These are phyloP conservation scores for Endoconidiophora polonica DNA, from an alignment of 2,329 filamentous ascomycete species.

Conservation along the genomic window DNA sequence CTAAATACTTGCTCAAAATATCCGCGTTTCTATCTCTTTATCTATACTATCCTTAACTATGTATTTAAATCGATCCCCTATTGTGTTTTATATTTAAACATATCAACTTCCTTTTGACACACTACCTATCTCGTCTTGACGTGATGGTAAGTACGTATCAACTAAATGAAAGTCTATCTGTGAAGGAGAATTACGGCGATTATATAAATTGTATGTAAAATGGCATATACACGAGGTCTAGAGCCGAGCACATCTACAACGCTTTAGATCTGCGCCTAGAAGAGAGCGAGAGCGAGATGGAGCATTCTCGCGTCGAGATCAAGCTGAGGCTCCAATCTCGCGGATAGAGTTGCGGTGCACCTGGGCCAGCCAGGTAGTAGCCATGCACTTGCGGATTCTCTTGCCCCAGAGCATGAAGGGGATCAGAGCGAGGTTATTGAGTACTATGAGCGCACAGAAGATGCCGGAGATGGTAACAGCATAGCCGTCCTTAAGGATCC, in stretches of 20 bases:
- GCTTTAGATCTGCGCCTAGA: constrained; percentile 14
- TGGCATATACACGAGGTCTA: constrained; percentile 14
- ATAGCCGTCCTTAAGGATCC: constrained; percentile 32
- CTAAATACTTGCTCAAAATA: too few species aligned
- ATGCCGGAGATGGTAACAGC: constrained; percentile 33
- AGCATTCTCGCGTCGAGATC: background rate
- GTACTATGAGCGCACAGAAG: constrained; percentile 30
- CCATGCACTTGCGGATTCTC: constrained; percentile 28
- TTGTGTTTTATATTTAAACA: background rate
- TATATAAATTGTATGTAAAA: constrained; percentile 15
- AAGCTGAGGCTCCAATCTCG: constrained; percentile 17
- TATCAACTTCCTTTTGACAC: too few species aligned
- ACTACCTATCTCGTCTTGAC: background rate
- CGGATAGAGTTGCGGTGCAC: constrained; percentile 24
- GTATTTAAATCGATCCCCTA: background rate
- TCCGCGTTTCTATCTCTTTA: background rate
- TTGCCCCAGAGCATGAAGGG: constrained; percentile 36
- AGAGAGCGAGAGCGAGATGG: background rate
- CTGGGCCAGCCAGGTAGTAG: constrained; percentile 29
- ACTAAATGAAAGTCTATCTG: constrained; percentile 3
- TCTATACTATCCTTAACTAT: background rate
- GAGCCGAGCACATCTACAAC: constrained; percentile 7
- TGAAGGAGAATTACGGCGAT: constrained; percentile 5
- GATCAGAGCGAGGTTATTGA: constrained; percentile 31
- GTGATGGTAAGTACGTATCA: background rate